Evolutionary conservation across 2,329 filamentous ascomycete genomes (phyloP), one percentile per base, ranked within the genome.

Genomic region (Scytalidium sp.): DNA sequence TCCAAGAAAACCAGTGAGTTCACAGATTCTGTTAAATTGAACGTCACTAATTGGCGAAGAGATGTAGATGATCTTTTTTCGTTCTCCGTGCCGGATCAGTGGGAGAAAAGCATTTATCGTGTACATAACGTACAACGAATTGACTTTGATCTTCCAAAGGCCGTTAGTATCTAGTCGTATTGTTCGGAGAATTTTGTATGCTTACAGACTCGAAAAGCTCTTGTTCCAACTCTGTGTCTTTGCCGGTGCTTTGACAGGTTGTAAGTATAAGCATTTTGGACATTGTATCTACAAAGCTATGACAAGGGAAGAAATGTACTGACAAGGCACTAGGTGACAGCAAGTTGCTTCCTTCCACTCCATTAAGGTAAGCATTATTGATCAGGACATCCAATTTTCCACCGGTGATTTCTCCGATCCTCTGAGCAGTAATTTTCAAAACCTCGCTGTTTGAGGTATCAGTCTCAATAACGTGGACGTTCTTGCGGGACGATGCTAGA

Each of bases 341-440:
- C 23, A 27, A 13, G 21, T 25, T 46, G 25, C 19, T 46, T 19
- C 21, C 44, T 20, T 29, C 25, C 13, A 13, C 13, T 29, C 25
- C 25, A 29, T 8, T 13, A 7, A 13, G 13, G 13, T 43, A 21
- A 19, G 42, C 45, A 17, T 51, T 51, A 17, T 41, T 19, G 40
- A 51, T 51, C 41, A 51, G 45, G 21, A 45, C 29, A 48, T 51
- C 50, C 17, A 51, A 45, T 17, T 21, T 44, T 17, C 45, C 45
- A 9, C 19, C 29, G 1, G 50, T 48, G 17, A 51, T 36, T 45
- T 45, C 36, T 6, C 21, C 41, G 21, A 51, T 22, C 22, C 45
- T 45, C 20, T 17, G 17, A 17, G 50, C 50, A 19, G 50, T 42
- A 19, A 15, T 20, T 32, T 19, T 32, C 45, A 51, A 41, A 22